Conservation (phyloP, 441 rosid genomes). For the Biscutella auriculata region DNA sequence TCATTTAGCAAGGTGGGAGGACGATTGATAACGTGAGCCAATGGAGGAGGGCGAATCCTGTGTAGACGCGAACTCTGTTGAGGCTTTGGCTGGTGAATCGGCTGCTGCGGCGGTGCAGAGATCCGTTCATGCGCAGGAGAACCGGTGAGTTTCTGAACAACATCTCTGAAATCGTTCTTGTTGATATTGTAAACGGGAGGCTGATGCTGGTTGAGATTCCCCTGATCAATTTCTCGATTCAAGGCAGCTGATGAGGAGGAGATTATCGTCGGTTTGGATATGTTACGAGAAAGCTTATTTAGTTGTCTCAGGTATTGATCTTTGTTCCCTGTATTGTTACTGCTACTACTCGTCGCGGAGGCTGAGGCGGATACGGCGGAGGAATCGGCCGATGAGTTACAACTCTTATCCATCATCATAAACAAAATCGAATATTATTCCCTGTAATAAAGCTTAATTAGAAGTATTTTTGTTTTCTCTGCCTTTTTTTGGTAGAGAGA, state of each 20-base stretch:
- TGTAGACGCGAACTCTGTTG: conserved; percentile 72
- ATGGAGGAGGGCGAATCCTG: conserved; percentile 90
- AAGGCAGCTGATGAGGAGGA: conserved; percentile 18
- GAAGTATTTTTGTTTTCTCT: background rate
- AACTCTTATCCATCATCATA: conserved; percentile 55
- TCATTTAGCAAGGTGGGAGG: conserved; percentile 47
- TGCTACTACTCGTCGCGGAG: conserved; percentile 14
- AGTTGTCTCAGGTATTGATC: conserved; percentile 55
- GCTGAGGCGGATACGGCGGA: conserved; percentile 23
- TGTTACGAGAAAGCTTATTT: conserved; percentile 76
- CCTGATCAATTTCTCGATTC: conserved; percentile 16
- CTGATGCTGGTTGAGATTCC: conserved; percentile 48
- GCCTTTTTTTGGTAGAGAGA: conserved; percentile 25
- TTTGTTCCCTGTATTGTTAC: conserved; percentile 14
- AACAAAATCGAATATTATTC: background rate
- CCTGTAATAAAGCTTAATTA: background rate
- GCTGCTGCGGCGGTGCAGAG: conserved; percentile 53
- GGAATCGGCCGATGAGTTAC: conserved; percentile 46
- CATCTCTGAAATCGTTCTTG: conserved; percentile 84
- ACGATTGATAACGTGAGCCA: conserved; percentile 53
- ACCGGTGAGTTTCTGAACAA: conserved; percentile 89
- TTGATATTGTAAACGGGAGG: conserved; percentile 93
- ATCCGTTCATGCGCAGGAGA: conserved; percentile 74
- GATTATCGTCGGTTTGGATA: conserved; percentile 48
- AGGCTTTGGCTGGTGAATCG: conserved; percentile 58